A percentile compares a stretch with the other conserved stretches of the same genome.
Evolutionary conservation across 1,139 yeast species (phyloP).

Genomic region (Blastobotrys apis): DNA sequence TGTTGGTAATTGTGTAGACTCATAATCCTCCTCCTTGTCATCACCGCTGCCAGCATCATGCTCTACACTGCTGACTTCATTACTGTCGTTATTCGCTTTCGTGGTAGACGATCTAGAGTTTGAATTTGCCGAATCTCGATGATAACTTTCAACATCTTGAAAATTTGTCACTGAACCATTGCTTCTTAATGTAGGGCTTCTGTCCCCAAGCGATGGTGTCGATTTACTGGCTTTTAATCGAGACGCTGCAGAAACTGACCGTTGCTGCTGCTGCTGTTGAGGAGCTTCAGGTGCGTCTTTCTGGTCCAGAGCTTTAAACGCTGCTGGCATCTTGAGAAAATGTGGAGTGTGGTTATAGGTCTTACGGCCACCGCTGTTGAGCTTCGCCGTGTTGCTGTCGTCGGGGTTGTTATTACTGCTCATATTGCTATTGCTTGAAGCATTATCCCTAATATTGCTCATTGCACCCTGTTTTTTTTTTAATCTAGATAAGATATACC

Average conservation of each 20-base stretch:
- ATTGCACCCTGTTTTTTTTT: too few species aligned
- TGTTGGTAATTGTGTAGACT: neutral
- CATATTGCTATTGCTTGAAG: too few species aligned
- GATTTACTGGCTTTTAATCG: conserved; percentile 6
- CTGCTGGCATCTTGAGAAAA: conserved; percentile 15
- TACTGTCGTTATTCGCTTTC: neutral
- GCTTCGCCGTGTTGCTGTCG: too few species aligned
- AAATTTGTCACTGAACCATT: neutral
- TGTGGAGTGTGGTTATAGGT: conserved; percentile 4
- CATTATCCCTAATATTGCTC: too few species aligned
- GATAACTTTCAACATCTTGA: neutral
- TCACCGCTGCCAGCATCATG: neutral
- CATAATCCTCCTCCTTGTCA: conserved; percentile 1
- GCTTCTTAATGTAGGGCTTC: neutral
- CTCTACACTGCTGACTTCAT: conserved; percentile 1
- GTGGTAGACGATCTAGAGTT: neutral
- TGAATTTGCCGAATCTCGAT: conserved; percentile 1
- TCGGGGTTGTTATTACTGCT: too few species aligned
- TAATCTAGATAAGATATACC: too few species aligned
- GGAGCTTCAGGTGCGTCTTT: neutral
- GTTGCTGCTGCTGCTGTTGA: conserved; percentile 1
- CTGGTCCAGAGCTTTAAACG: conserved; percentile 12
- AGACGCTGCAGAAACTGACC: too few species aligned
- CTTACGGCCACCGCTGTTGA: too few species aligned
- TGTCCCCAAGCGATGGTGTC: conserved; percentile 5